phyloP scores from a whole-genome alignment of 2,329 filamentous ascomycete species.

The Alternaria gaisen region DNA sequence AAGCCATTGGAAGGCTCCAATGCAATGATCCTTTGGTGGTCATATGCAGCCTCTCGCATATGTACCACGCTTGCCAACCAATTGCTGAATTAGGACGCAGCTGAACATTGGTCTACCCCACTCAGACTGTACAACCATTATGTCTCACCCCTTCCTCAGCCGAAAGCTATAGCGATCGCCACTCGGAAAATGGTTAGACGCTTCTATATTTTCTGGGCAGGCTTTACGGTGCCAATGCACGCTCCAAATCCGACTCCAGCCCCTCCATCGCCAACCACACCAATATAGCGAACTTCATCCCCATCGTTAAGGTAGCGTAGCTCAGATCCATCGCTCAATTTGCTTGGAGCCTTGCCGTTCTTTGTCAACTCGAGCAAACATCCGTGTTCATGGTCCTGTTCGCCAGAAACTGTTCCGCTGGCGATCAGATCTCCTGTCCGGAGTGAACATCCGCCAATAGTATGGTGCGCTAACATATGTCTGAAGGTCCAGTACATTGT shows the following conservation, averaged over 20 bases:
- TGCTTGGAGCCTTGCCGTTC: constrained; percentile 45
- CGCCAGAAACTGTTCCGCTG: constrained; percentile 56
- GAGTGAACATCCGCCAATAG: constrained; percentile 54
- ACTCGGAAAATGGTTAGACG: not conserved
- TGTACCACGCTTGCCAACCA: constrained; percentile 8
- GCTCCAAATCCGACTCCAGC: constrained; percentile 54
- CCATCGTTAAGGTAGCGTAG: constrained; percentile 54
- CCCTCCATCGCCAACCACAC: constrained; percentile 45
- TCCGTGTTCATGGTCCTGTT: constrained; percentile 50
- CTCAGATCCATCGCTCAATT: constrained; percentile 40
- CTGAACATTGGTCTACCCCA: constrained; percentile 1
- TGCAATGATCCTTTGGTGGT: not conserved
- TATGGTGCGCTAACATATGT: constrained; percentile 57
- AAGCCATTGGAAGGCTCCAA: not conserved
- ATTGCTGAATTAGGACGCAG: not conserved
- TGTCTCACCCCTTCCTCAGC: not conserved
- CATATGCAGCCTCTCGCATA: constrained; percentile 4
- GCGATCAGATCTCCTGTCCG: constrained; percentile 56
- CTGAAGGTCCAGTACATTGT: constrained; percentile 59
- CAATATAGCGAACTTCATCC: constrained; percentile 51
- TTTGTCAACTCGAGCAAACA: constrained; percentile 55
- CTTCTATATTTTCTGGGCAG: constrained; percentile 28
- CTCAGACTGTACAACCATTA: not conserved
- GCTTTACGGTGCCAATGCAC: constrained; percentile 48
- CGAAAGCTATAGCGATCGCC: not conserved